Evolutionary conservation across 2,329 filamentous ascomycete genomes (phyloP).

Genomic region (Pseudogymnoascus sp.): DNA sequence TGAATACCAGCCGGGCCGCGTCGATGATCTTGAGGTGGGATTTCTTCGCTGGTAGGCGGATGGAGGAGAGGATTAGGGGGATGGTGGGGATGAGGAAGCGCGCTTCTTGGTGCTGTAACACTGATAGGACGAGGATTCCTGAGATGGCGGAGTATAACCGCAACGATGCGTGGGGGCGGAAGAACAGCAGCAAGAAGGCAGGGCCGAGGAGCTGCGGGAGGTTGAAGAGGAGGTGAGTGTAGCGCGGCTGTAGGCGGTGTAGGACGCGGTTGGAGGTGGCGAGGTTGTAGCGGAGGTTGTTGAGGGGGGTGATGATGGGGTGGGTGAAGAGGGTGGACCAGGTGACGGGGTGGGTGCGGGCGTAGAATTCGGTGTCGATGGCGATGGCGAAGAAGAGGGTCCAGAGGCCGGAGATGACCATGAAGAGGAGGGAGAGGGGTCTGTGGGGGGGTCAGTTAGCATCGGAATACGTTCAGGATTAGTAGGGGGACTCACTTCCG

Average conservation of each 20-base stretch:
- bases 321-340: constrained; percentile 57
- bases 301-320: constrained; percentile 69
- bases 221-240: constrained; percentile 68
- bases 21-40: constrained; percentile 49
- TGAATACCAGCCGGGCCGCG: constrained; percentile 62
- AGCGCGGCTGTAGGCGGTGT: constrained; percentile 72
- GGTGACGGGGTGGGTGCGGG: constrained; percentile 48
- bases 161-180: constrained; percentile 49
- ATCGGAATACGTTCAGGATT: no score
- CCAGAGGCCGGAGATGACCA: constrained; percentile 57
- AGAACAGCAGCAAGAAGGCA: constrained; percentile 55
- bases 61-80: constrained; percentile 68
- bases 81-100: constrained; percentile 71
- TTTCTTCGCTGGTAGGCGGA: constrained; percentile 56
- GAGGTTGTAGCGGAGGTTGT: constrained; percentile 72
- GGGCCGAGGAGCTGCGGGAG: constrained; percentile 67
- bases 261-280: constrained; percentile 62
- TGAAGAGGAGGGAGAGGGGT: constrained; percentile 54
- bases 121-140: constrained; percentile 62
- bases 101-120: constrained; percentile 74
- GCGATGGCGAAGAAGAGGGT: constrained; percentile 69
- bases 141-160: constrained; percentile 68
- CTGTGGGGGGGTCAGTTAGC: constrained; percentile 37
- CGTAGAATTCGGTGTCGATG: constrained; percentile 82
- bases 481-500: constrained; percentile 61